Evolutionary conservation across 345 rosid genomes (phyloP).

Genomic region (Pistacia integerrima): DNA sequence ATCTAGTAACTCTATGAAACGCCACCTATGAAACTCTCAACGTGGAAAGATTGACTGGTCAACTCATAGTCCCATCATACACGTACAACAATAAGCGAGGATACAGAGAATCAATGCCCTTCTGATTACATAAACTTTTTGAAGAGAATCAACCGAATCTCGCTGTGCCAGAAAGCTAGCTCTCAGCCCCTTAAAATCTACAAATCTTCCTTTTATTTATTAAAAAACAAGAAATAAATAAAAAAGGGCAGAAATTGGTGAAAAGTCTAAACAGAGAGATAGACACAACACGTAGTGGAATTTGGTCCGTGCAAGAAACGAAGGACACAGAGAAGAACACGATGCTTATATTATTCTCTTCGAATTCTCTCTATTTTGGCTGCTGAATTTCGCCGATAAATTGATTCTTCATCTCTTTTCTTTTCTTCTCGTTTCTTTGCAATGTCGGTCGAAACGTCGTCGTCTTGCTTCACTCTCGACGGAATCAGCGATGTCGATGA

Average conservation of each 20-base stretch:
- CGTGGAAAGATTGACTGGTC: background rate
- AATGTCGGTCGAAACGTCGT: constrained; percentile 53
- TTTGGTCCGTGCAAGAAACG: constrained; percentile 50
- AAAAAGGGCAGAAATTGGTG: background rate
- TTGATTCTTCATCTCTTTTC: background rate
- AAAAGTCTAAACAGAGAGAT: background rate
- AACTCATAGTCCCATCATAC: background rate
- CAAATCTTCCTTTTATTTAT: background rate
- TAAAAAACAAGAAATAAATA: background rate
- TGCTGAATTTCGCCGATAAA: constrained; percentile 15
- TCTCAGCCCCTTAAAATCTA: background rate
- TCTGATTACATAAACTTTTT: background rate
- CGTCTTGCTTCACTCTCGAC: constrained; percentile 41
- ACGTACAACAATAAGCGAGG: background rate
- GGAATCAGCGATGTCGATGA: constrained; percentile 70
- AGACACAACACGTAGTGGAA: constrained; percentile 43
- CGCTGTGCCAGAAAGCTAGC: background rate
- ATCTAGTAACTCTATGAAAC: too few species aligned
- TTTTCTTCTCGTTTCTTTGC: background rate
- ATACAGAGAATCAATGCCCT: background rate
- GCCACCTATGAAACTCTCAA: background rate
- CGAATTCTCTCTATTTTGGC: background rate
- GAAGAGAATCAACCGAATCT: background rate
- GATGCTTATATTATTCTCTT: constrained; percentile 12
- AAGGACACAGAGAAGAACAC: background rate